Percentiles rank a stretch among this genome's conserved stretches.
Conservation (phyloP, 805 yeast genomes). For the Debaryomyces tyrocola region DNA sequence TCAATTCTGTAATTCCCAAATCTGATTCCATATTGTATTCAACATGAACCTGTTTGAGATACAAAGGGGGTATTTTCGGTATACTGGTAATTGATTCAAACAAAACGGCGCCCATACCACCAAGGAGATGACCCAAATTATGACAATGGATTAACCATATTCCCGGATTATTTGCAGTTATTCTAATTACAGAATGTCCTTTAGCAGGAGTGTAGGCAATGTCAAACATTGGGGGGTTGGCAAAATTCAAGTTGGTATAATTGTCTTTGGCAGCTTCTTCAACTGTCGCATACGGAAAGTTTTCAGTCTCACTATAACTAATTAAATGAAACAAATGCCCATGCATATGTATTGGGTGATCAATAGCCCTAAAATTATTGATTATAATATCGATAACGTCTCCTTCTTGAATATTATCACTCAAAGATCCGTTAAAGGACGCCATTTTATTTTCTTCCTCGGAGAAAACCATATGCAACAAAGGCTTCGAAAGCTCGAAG, state of each 20-base stretch:
- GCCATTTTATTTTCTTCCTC: conserved; percentile 1
- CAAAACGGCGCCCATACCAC: conserved; percentile 25
- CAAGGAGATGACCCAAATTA: conserved; percentile 30
- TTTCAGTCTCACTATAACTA: conserved; percentile 20
- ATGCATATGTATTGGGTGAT: conserved; percentile 37
- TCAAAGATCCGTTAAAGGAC: conserved; percentile 10
- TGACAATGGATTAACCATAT: conserved; percentile 36
- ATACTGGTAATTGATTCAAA: conserved; percentile 1
- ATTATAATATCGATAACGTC: conserved; percentile 32
- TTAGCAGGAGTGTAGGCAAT: conserved; percentile 27
- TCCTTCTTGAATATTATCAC: conserved; percentile 20
- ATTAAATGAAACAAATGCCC: conserved; percentile 33
- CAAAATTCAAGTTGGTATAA: conserved; percentile 13
- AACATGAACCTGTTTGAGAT: conserved; percentile 6
- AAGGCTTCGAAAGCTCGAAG: conserved; percentile 27
- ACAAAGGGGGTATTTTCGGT: conserved; percentile 1
- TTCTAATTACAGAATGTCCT: conserved; percentile 32
- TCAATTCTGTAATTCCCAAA: not conserved
- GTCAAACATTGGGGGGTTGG: conserved; percentile 25
- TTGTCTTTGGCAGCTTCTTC: conserved; percentile 22
- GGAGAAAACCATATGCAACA: conserved; percentile 2
- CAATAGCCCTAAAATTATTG: conserved; percentile 25
- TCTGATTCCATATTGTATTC: not conserved
- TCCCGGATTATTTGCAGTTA: conserved; percentile 33
- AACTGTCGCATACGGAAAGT: conserved; percentile 22